Percentiles rank a stretch among this genome's conserved stretches.
These are phyloP conservation scores for Fusarium pseudoanthophilum DNA, from an alignment of 2,329 filamentous ascomycete species.

Conservation along the genomic window DNA sequence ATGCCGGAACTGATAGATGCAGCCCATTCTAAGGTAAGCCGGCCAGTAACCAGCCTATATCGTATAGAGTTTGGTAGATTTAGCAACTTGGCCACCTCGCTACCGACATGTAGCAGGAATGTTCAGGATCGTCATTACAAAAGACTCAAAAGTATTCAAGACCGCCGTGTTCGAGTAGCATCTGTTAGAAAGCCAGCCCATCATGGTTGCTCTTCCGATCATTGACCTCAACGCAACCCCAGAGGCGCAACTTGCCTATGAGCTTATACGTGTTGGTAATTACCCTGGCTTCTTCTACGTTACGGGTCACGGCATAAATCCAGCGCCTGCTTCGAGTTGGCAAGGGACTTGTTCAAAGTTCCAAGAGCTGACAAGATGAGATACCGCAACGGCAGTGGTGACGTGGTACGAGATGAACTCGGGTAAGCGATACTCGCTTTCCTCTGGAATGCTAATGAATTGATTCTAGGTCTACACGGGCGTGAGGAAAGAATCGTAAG, in stretches of 20 bases:
- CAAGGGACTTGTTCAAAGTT: background rate
- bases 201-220: background rate
- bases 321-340: background rate
- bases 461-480: background rate
- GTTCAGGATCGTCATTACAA: background rate
- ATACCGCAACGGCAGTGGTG: background rate
- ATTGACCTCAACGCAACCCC: background rate
- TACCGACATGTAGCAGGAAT: background rate
- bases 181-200: background rate
- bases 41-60: background rate
- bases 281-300: background rate
- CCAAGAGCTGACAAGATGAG: background rate
- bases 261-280: background rate
- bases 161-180: background rate
- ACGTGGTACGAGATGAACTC: background rate
- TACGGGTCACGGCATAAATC: background rate
- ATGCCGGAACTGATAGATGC: background rate
- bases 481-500: background rate
- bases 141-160: background rate
- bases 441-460: background rate
- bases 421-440: fast-evolving
- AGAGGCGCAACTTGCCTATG: background rate
- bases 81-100: background rate
- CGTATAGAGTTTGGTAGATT: background rate
- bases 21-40: background rate